Percentiles rank a stretch among this genome's conserved stretches.
These are phyloP conservation scores for Zymoseptoria pseudotritici DNA, from an alignment of 2,329 filamentous ascomycete species.

Conservation along the genomic window DNA sequence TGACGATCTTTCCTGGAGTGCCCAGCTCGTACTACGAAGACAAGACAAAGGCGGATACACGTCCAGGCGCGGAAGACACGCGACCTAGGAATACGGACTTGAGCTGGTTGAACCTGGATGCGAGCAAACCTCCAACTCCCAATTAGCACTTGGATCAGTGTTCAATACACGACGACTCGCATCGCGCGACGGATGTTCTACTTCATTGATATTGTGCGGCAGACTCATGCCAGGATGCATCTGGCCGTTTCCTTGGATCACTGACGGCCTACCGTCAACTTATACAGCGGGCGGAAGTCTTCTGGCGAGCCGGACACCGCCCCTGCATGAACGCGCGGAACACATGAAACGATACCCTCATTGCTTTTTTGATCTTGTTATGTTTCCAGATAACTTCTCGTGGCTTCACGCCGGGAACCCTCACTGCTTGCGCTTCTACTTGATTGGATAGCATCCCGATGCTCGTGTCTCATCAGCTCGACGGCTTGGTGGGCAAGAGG, in stretches of 20 bases:
- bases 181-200: background rate
- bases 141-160: background rate
- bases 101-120: slow-evolving; percentile 68
- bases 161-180: background rate
- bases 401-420: background rate
- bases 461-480: background rate
- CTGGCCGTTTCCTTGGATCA: background rate
- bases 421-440: background rate
- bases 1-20: slow-evolving; percentile 32
- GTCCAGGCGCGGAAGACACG: slow-evolving; percentile 35
- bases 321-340: background rate
- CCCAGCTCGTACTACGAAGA: slow-evolving; percentile 22
- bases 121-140: slow-evolving; percentile 1
- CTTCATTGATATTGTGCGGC: background rate
- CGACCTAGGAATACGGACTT: slow-evolving; percentile 47
- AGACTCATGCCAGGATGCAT: background rate
- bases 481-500: background rate
- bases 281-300: background rate
- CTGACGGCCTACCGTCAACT: background rate
- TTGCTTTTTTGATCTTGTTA: background rate
- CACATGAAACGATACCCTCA: background rate
- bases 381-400: background rate
- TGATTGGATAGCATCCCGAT: background rate
- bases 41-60: slow-evolving; percentile 26
- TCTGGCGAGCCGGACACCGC: background rate